phyloP scores from a whole-genome alignment of 768 basidiomycete genomes.

The Podaxis sp. region DNA sequence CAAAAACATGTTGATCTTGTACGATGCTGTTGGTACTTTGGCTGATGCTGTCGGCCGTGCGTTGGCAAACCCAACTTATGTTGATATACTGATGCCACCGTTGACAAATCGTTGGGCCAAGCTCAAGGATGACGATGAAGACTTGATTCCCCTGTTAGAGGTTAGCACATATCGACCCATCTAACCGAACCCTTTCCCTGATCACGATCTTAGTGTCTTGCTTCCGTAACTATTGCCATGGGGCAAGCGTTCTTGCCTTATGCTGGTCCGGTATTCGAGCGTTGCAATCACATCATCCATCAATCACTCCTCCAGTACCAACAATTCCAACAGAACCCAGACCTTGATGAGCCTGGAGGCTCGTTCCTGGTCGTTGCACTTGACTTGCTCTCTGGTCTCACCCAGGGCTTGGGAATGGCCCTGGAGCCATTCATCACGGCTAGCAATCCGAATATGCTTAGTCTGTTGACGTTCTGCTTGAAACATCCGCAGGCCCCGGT shows the following conservation, averaged over 20 bases:
- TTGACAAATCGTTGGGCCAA: slow-evolving; percentile 88
- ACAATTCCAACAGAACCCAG: slow-evolving; percentile 82
- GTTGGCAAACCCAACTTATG: slow-evolving; percentile 79
- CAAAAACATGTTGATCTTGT: slow-evolving; percentile 97
- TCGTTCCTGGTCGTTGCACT: slow-evolving; percentile 97
- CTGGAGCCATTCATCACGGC: slow-evolving; percentile 71
- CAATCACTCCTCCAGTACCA: slow-evolving; percentile 82
- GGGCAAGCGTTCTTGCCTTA: slow-evolving; percentile 86
- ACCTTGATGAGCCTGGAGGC: slow-evolving; percentile 93
- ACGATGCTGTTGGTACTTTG: slow-evolving; percentile 97
- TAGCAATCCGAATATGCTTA: slow-evolving; percentile 75
- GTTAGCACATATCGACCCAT: slow-evolving; percentile 39
- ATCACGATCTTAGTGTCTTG: slow-evolving; percentile 71
- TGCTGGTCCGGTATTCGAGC: slow-evolving; percentile 87
- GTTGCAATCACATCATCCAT: slow-evolving; percentile 86
- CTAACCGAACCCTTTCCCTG: slow-evolving; percentile 2
- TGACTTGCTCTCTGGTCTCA: slow-evolving; percentile 94
- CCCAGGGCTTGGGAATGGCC: slow-evolving; percentile 84
- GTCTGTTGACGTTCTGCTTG: slow-evolving; percentile 82
- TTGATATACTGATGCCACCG: slow-evolving; percentile 97
- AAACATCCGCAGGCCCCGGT: slow-evolving; percentile 96
- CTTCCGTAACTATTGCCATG: slow-evolving; percentile 96
- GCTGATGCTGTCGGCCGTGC: slow-evolving; percentile 94
- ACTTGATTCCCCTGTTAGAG: slow-evolving; percentile 93
- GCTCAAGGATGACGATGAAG: slow-evolving; percentile 86